Base-by-base conservation (phyloP, 768 basidiomycete species). In the Tricholoma hemisulphureum region DNA sequence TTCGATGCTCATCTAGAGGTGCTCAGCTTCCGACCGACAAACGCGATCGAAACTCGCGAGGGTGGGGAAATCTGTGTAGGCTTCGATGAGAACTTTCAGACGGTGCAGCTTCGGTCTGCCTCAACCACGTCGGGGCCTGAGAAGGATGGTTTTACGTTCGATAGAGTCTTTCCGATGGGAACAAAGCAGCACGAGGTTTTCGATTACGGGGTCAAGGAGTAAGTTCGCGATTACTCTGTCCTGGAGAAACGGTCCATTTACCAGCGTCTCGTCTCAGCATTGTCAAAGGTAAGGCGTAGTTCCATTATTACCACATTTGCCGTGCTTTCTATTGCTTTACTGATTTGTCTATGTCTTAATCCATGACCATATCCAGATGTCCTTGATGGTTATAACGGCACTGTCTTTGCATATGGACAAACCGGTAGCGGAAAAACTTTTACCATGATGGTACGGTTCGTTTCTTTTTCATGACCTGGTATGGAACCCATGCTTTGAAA, bases 191-290 rank as follows among this genome's bases (percentile, higher is more conserved):
- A 85, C 54, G 94, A 98, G 73, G 94, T 99, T 48, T 99, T 98
- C 70, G 95, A 98, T 73, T 99, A 97, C 71, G 97, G 97, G 53
- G 93, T 99, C 37, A 96, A 95, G 73, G 96, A 95, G 92, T 93
- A 68, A 75, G 91, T 81, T 20, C 57, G 16, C 24, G 32, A 26
- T 26, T 54, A 49, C 29, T n/a, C 26, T 34, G 57, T 55, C 48
- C 32, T 54, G 53, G 58, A 45, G 49, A 35, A 51, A 63, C 56
- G 52, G 39, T 52, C 51, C 64, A 32, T 61, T 58, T 64, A 57
- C 63, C 64, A 69, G 55, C 67, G 60, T 56, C 57, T 61, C 35
- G 56, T 48, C 34, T 55, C 65, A 93, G 91, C 60, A 96, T 95
- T 67, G 95, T 97, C 23, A 91, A 90, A 82, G 93, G 93, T 93